Evolutionary conservation across 129 eudicot genomes (phyloP), one percentile per base, ranked within the genome.

Genomic region (Cynara cardunculus): DNA sequence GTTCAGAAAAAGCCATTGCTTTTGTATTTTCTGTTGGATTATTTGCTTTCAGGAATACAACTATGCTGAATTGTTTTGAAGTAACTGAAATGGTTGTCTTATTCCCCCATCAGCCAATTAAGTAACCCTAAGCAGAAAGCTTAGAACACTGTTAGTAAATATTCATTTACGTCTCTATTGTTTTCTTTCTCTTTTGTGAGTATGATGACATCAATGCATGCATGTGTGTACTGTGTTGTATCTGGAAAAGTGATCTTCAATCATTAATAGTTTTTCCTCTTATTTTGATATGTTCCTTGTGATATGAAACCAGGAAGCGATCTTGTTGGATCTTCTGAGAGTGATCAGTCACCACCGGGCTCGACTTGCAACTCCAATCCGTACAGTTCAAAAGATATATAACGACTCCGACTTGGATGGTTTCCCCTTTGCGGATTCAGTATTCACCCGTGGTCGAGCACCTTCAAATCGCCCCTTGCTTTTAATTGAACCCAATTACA

Each of bases 301-400:
- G 34, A 70, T 37, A 21, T 62, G 72, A 81, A 75, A 76, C n/a
- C 96, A 94, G 99, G 99, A 94, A 87, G 94, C 87, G 28, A 87
- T 94, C 41, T 83, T 94, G 85, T 75, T 94, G 84, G 99, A 94
- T 83, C 94, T 94, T 79, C 88, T 94, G 30, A 90, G 99, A 81
- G 97, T 94, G 72, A 89, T 94, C 69, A 86, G 90, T 72, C 97
- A 94, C 78, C 99, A 94, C 80, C 85, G 94, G 32, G 99, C 99
- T 27, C 94, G 99, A 28, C 92, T 94, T 76, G 99, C 99, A 76
- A 94, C 99, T 28, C 99, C 99, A 31, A 90, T 94, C 27, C 99
- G 99, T 39, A 90, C 99, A 31, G 95, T 94, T 72, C 97, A 92
- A 72, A 94, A 94, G 69, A 81, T 90, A 83, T 90, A 81, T 27